Conservation (phyloP, 768 basidiomycete genomes). For the Naematelia aurantialba region DNA sequence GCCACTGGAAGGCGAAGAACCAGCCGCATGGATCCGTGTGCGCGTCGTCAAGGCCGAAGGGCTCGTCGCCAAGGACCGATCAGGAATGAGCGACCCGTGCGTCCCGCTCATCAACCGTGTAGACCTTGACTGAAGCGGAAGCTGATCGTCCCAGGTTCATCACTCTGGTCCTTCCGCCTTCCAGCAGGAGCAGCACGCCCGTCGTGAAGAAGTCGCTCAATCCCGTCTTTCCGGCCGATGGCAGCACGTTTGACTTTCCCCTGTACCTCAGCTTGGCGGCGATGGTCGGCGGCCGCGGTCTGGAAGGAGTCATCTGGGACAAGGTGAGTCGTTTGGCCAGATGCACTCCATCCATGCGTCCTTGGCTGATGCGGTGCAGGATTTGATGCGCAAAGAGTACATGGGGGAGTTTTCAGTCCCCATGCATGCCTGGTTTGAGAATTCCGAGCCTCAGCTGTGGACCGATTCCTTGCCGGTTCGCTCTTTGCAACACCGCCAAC, state of each 20-base stretch:
- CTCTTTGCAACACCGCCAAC: slow-evolving; percentile 12
- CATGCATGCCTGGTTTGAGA: slow-evolving; percentile 75
- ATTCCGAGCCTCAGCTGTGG: slow-evolving; percentile 54
- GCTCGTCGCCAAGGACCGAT: slow-evolving; percentile 46
- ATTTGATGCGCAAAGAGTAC: slow-evolving; percentile 79
- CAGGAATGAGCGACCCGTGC: slow-evolving; percentile 48
- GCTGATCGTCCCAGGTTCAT: slow-evolving; percentile 34
- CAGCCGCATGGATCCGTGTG: slow-evolving; percentile 42
- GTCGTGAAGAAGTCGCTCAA: slow-evolving; percentile 69
- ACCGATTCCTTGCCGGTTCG: slow-evolving; percentile 68
- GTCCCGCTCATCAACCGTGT: slow-evolving; percentile 12
- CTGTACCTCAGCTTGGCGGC: slow-evolving; percentile 68
- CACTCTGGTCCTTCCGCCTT: slow-evolving; percentile 64
- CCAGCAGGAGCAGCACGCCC: slow-evolving; percentile 67
- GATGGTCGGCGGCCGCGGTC: slow-evolving; percentile 41
- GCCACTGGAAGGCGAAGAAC: slow-evolving; percentile 47
- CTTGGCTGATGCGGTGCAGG: slow-evolving; percentile 48
- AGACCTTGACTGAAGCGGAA: neutral
- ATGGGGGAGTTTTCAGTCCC: slow-evolving; percentile 79
- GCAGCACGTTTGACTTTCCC: slow-evolving; percentile 86
- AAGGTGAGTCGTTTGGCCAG: slow-evolving; percentile 55
- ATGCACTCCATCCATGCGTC: neutral
- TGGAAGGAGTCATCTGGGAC: slow-evolving; percentile 91
- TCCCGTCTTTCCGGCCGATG: slow-evolving; percentile 63
- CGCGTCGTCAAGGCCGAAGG: slow-evolving; percentile 45